Percentiles rank a stretch among this genome's conserved stretches.
These are phyloP conservation scores for Chrysosporium keratinophilum DNA, from an alignment of 2,329 filamentous ascomycete species.

Conservation along the genomic window DNA sequence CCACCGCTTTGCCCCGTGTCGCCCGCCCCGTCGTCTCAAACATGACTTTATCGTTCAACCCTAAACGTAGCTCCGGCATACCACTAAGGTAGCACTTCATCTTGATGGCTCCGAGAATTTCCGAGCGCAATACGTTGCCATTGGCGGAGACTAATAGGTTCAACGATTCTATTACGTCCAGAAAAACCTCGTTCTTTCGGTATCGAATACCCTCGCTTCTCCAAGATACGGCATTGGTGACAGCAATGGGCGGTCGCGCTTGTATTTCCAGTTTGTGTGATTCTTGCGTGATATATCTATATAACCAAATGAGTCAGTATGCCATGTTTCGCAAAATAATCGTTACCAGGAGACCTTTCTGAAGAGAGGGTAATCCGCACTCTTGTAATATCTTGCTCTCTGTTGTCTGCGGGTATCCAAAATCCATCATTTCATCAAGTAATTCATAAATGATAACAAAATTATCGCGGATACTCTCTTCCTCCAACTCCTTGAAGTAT, in stretches of 20 bases:
- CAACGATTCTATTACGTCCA: slow-evolving; percentile 92
- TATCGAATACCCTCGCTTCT: slow-evolving; percentile 95
- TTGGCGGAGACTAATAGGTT: slow-evolving; percentile 91
- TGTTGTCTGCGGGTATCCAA: slow-evolving; percentile 96
- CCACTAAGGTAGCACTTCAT: slow-evolving; percentile 99
- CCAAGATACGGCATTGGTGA: slow-evolving; percentile 97
- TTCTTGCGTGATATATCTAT: slow-evolving; percentile 88
- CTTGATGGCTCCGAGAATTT: slow-evolving; percentile 94
- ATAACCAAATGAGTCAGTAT: slow-evolving; percentile 8
- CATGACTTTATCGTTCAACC: slow-evolving; percentile 98
- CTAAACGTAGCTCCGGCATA: slow-evolving; percentile 91
- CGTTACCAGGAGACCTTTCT: background rate
- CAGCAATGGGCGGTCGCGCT: slow-evolving; percentile 88
- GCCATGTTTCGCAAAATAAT: background rate
- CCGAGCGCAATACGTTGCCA: slow-evolving; percentile 88
- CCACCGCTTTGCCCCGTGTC: slow-evolving; percentile 89
- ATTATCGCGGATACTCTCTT: slow-evolving; percentile 97
- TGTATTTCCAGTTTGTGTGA: slow-evolving; percentile 97
- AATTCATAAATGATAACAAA: slow-evolving; percentile 99
- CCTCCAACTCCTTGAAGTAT: slow-evolving; percentile 98
- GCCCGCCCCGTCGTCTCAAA: slow-evolving; percentile 94
- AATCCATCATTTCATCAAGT: slow-evolving; percentile 99
- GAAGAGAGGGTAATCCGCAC: slow-evolving; percentile 27
- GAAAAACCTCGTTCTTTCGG: slow-evolving; percentile 98
- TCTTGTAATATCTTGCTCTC: slow-evolving; percentile 98